Conservation (phyloP, 495 filamentous ascomycete genomes). For the Penicillium maclennaniae region DNA sequence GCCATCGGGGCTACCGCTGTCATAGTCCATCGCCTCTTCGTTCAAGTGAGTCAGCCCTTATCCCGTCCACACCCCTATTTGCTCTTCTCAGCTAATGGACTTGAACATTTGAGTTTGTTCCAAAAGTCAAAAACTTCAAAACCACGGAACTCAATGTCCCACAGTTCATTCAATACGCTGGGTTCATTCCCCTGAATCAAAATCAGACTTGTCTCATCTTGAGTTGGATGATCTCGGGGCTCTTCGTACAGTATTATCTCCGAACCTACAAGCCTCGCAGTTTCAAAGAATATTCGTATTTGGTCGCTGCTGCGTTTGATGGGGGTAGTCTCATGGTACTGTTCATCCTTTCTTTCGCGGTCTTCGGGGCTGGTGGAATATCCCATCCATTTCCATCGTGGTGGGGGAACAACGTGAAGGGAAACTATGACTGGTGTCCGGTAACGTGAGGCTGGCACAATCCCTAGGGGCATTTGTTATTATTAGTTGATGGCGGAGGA, state of each 20-base stretch:
- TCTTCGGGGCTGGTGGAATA: slow-evolving; percentile 46
- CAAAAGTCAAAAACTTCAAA: slow-evolving; percentile 26
- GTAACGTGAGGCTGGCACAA: too few species aligned
- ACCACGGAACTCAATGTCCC: slow-evolving; percentile 37
- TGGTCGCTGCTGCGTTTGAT: slow-evolving; percentile 53
- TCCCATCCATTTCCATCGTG: slow-evolving; percentile 34
- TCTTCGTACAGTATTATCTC: slow-evolving; percentile 51
- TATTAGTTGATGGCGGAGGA: too few species aligned
- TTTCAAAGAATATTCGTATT: slow-evolving; percentile 57
- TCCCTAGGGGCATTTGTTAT: too few species aligned
- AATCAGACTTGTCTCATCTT: slow-evolving; percentile 39
- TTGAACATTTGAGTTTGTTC: slow-evolving; percentile 20
- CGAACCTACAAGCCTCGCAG: slow-evolving; percentile 44
- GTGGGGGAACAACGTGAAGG: slow-evolving; percentile 46
- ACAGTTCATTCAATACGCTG: slow-evolving; percentile 42
- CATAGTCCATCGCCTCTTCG: slow-evolving; percentile 37
- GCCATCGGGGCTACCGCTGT: slow-evolving; percentile 39
- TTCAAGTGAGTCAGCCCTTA: slow-evolving; percentile 22
- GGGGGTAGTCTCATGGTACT: slow-evolving; percentile 48
- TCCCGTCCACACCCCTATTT: not conserved
- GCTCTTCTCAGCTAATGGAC: not conserved
- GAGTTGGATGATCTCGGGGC: slow-evolving; percentile 34
- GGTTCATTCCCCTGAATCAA: slow-evolving; percentile 42
- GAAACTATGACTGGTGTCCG: slow-evolving; percentile 17
- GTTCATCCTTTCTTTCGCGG: slow-evolving; percentile 57